phyloP scores from a whole-genome alignment of 2,329 filamentous ascomycete genomes.

The Geosmithia putterillii region DNA sequence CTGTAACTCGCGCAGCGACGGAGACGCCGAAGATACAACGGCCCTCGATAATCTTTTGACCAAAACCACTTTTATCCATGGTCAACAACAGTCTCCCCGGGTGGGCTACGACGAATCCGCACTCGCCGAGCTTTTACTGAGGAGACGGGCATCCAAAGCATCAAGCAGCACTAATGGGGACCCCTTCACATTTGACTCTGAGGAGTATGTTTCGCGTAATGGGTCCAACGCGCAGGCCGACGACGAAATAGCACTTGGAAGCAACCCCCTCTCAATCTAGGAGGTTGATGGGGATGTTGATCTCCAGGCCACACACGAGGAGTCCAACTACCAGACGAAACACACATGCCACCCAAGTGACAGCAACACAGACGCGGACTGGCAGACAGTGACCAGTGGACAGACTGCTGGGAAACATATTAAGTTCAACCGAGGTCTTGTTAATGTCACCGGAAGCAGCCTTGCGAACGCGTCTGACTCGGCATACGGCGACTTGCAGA shows the following conservation, averaged over 20 bases:
- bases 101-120: not conserved
- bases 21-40: constrained; percentile 2
- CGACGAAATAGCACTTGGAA: no score
- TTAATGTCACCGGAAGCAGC: constrained; percentile 25
- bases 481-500: no score
- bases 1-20: constrained; percentile 15
- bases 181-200: constrained; percentile 32
- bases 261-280: no score
- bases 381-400: constrained; percentile 23
- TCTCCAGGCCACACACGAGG: constrained; percentile 11
- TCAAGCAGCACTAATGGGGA: constrained; percentile 24
- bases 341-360: not conserved
- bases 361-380: constrained; percentile 9
- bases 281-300: constrained; percentile 26
- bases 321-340: no score
- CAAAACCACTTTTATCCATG: not conserved
- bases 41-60: constrained; percentile 3
- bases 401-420: constrained; percentile 8
- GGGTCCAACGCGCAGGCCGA: no score
- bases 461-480: constrained; percentile 19
- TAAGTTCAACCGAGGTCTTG: constrained; percentile 11
- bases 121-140: not conserved
- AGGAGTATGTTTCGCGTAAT: not conserved
- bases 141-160: constrained; percentile 12
- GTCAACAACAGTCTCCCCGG: no score